Evolutionary conservation across 2,329 filamentous ascomycete species (phyloP), one percentile per base, ranked within the genome.

Genomic region (Fusarium phyllophilum): DNA sequence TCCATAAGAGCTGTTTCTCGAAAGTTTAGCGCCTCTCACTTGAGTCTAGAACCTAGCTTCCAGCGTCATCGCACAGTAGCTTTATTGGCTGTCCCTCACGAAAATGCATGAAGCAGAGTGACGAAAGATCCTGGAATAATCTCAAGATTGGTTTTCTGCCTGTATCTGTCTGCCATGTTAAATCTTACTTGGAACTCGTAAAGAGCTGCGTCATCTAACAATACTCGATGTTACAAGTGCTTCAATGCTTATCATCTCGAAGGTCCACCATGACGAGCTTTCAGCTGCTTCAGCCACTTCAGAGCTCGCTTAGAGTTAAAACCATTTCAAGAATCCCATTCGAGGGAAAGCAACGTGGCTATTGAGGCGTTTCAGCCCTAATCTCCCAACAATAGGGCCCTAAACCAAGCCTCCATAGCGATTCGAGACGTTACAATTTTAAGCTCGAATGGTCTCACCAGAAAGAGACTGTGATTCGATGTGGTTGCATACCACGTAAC

Each of bases 401-500:
- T 58, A 29, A 20, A 5, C 31, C 42, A 45, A 63, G 48, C 48
- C 39, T 44, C 9, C 22, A 45, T 44, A 11, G 4, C 45, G 31
- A 39, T 20, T 49, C 48, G 26, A 68, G 52, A 55, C 66, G 41
- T 68, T 63, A 55, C 56, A 48, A 39, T 39, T 31, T 58, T 29
- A 55, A 52, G 44, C 60, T 52, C 59, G 48, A 46, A 66, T 29
- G 18, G 29, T 10, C 34, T 70, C 45, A 29, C 41, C 8, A 3
- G 18, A 38, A 41, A 11, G 24, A 59, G 66, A 48, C 11, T 48
- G 5, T 24, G 29, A 58, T 70, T 59, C 51, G 45, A 54, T 33
- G 14, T 54, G 49, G 67, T 29, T 52, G 41, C 33, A 17, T 45
- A 34, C 39, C 39, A 56, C 52, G 38, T 45, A 56, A 7, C 38